Evolutionary conservation across 768 basidiomycete species (phyloP), one percentile per base, ranked within the genome.

Genomic region (Tylopilus vinaceipallidus): DNA sequence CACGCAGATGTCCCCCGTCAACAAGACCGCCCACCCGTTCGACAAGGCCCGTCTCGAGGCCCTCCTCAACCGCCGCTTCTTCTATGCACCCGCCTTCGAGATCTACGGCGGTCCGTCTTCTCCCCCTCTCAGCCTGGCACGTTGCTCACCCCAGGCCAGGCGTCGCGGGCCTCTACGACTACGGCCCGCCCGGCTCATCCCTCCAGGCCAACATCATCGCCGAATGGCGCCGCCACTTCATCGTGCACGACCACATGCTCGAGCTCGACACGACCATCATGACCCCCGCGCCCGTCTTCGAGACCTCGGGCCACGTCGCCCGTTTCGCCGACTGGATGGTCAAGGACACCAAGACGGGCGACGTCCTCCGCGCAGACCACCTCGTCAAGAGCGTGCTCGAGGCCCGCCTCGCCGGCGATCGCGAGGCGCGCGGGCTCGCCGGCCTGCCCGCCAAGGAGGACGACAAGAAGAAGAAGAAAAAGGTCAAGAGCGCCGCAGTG

Each of bases 311-410:
- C 24, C 97, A 98, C 72, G 95, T 98, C 53, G 95, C 94, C 36
- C 83, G 95, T 57, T 99, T 98, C 65, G 91, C 95, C 6, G 97
- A 99, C 66, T 99, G 95, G 95, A 98, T 98, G 95, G 91, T 92
- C 63, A 97, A 95, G 74, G 95, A 98, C 60, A 74, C 75, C 22
- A 84, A 91, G 74, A 95, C 89, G n/a, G 93, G 94, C 38, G 94
- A 98, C 61, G 95, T 98, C 41, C 83, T 97, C 60, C 86, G 95
- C 38, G 95, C 95, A 22, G 95, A 98, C 68, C 97, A 98, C 70
- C 81, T 98, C 16, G 93, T 98, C 54, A 93, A 94, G 67, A 86
- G 75, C 58, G 95, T 98, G 38, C 77, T 98, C 38, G 88, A 95
- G 71, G 91, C 91, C 5, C 76, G 95, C 19, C 73, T 98, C 43